Evolutionary conservation across 495 filamentous ascomycete species (phyloP).

Genomic region (Neurospora pannonica): DNA sequence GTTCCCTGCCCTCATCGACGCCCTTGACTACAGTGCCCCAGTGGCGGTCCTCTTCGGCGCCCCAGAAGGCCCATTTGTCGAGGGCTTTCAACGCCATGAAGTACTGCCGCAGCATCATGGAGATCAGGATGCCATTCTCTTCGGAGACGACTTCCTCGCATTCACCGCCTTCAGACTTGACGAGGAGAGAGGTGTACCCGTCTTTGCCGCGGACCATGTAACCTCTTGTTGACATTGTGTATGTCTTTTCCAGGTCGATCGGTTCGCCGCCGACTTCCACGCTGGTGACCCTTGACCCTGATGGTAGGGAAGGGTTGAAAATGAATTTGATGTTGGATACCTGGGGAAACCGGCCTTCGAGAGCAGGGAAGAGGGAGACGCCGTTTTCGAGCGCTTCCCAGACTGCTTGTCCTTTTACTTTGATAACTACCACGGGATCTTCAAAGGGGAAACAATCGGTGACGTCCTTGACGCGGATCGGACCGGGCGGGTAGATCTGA

Average conservation of each 20-base stretch:
- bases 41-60: constrained; percentile 41
- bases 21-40: constrained; percentile 52
- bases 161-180: constrained; percentile 57
- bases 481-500: constrained; percentile 74
- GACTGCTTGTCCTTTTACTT: constrained; percentile 55
- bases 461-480: constrained; percentile 67
- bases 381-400: constrained; percentile 74
- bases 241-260: constrained; percentile 49
- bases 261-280: constrained; percentile 50
- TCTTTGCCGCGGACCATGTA: constrained; percentile 84
- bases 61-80: constrained; percentile 63
- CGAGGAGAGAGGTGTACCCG: constrained; percentile 64
- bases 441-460: constrained; percentile 83
- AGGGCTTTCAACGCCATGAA: constrained; percentile 76
- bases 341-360: constrained; percentile 75
- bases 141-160: constrained; percentile 72
- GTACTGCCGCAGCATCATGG: constrained; percentile 77
- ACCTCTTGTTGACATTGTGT: constrained; percentile 64
- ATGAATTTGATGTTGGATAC: constrained; percentile 70
- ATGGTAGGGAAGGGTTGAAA: constrained; percentile 51
- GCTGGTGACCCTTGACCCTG: constrained; percentile 55
- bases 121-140: constrained; percentile 78
- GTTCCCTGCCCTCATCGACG: constrained; percentile 7
- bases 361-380: constrained; percentile 66
- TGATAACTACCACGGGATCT: constrained; percentile 75